phyloP scores from a whole-genome alignment of 495 filamentous ascomycete genomes.

The Physcia stellaris region DNA sequence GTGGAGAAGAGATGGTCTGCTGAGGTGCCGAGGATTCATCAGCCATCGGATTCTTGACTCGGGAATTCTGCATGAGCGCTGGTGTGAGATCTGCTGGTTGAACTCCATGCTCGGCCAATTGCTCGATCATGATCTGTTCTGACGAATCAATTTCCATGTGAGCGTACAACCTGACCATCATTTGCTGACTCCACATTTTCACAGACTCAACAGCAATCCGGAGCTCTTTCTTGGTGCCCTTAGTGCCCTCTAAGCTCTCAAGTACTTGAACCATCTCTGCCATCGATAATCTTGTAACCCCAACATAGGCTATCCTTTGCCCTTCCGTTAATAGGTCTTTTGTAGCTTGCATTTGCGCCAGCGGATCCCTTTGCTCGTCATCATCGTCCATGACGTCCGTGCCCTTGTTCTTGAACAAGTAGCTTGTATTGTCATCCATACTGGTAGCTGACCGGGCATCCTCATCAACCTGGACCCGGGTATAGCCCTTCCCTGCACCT shows the following conservation, averaged over 20 bases:
- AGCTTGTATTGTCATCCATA: conserved; percentile 94
- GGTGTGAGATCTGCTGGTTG: conserved; percentile 68
- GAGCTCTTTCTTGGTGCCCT: conserved; percentile 52
- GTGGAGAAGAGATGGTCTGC: conserved; percentile 15
- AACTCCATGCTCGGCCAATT: conserved; percentile 84
- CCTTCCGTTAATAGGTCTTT: conserved; percentile 92
- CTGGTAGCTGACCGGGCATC: conserved; percentile 87
- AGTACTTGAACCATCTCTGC: conserved; percentile 59
- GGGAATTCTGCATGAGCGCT: conserved; percentile 79
- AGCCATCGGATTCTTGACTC: conserved; percentile 87
- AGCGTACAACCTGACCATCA: conserved; percentile 83
- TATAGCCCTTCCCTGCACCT: conserved; percentile 89
- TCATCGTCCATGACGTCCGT: conserved; percentile 54
- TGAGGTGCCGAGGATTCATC: conserved; percentile 18
- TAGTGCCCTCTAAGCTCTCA: conserved; percentile 37
- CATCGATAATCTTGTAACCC: conserved; percentile 67
- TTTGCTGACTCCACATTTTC: conserved; percentile 94
- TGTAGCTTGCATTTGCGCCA: conserved; percentile 87
- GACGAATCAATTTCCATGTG: conserved; percentile 90
- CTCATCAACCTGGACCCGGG: conserved; percentile 81
- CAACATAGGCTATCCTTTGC: conserved; percentile 93
- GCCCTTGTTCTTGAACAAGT: conserved; percentile 67
- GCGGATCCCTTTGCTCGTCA: conserved; percentile 68
- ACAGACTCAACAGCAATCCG: conserved; percentile 57
- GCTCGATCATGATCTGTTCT: conserved; percentile 99